Evolutionary conservation across 2,329 filamentous ascomycete genomes (phyloP).

Genomic region (Ophiostoma perfectum): DNA sequence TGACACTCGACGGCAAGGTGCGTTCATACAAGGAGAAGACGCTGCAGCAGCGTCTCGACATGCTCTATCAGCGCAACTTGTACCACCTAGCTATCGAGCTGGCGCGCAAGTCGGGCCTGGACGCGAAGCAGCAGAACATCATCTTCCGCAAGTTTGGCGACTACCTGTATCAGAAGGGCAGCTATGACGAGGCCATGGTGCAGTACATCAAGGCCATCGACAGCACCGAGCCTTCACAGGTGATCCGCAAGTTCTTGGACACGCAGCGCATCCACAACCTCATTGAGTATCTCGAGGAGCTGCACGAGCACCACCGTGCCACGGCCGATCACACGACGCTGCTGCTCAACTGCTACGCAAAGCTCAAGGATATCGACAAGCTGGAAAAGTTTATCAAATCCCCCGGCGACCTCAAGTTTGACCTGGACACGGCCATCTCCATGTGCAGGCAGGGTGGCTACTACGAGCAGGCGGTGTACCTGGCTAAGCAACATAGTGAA

Average conservation of each 20-base stretch:
- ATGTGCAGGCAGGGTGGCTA: slow-evolving; percentile 98
- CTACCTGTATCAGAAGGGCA: slow-evolving; percentile 86
- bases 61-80: slow-evolving; percentile 89
- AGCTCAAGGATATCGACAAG: slow-evolving; percentile 94
- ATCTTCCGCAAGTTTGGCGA: slow-evolving; percentile 95
- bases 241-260: slow-evolving; percentile 93
- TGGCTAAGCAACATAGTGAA: slow-evolving; percentile 90
- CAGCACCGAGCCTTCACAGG: slow-evolving; percentile 90
- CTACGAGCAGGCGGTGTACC: slow-evolving; percentile 90
- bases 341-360: slow-evolving; percentile 93
- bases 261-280: slow-evolving; percentile 96
- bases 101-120: slow-evolving; percentile 81
- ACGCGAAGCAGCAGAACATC: slow-evolving; percentile 73
- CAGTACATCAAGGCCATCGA: slow-evolving; percentile 96
- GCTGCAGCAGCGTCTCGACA: slow-evolving; percentile 83
- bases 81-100: slow-evolving; percentile 88
- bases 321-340: slow-evolving; percentile 94
- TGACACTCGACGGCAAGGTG: slow-evolving; percentile 88
- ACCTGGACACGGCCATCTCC: slow-evolving; percentile 90
- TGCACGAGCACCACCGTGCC: slow-evolving; percentile 89
- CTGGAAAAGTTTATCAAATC: slow-evolving; percentile 95
- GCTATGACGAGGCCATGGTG: slow-evolving; percentile 98
- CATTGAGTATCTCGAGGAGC: slow-evolving; percentile 92
- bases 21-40: slow-evolving; percentile 86
- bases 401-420: slow-evolving; percentile 89